phyloP scores from a whole-genome alignment of 805 yeast genomes.

The Nakazawaea siamensis region DNA sequence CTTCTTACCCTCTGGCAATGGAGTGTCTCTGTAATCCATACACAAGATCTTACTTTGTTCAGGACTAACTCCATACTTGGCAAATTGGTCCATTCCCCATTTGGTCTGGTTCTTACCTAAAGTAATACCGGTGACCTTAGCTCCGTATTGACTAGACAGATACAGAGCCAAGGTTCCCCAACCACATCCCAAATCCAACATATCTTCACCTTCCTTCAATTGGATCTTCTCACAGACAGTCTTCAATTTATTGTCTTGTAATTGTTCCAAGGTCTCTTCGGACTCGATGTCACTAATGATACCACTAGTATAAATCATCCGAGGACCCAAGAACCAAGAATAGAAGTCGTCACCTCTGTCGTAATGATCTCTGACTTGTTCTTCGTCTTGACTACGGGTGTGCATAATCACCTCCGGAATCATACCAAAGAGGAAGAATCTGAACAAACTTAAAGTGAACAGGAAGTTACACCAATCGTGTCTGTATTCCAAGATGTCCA shows the following conservation, averaged over 20 bases:
- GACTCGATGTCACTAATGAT: constrained; percentile 60
- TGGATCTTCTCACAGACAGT: constrained; percentile 82
- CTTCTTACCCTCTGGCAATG: constrained; percentile 40
- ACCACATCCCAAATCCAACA: constrained; percentile 88
- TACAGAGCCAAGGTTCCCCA: constrained; percentile 91
- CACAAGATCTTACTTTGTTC: constrained; percentile 75
- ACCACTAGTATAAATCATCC: constrained; percentile 92
- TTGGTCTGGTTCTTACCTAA: constrained; percentile 86
- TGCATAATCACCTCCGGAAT: constrained; percentile 91
- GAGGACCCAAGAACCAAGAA: constrained; percentile 88
- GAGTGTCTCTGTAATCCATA: constrained; percentile 87
- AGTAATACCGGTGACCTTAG: constrained; percentile 82
- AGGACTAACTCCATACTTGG: constrained; percentile 55
- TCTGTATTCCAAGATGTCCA: constrained; percentile 77
- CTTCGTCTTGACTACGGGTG: constrained; percentile 91
- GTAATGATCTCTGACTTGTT: constrained; percentile 91
- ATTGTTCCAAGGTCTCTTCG: constrained; percentile 67
- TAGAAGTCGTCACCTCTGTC: constrained; percentile 96
- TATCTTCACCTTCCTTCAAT: constrained; percentile 59
- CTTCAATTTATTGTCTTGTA: constrained; percentile 87
- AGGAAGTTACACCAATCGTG: constrained; percentile 87
- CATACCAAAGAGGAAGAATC: constrained; percentile 76
- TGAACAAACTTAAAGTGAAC: constrained; percentile 71
- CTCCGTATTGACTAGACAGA: constrained; percentile 77
- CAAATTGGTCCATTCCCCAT: constrained; percentile 72